Evolutionary conservation across 495 filamentous ascomycete genomes (phyloP), one percentile per base, ranked within the genome.

Genomic region (Penicillium flavigenum): DNA sequence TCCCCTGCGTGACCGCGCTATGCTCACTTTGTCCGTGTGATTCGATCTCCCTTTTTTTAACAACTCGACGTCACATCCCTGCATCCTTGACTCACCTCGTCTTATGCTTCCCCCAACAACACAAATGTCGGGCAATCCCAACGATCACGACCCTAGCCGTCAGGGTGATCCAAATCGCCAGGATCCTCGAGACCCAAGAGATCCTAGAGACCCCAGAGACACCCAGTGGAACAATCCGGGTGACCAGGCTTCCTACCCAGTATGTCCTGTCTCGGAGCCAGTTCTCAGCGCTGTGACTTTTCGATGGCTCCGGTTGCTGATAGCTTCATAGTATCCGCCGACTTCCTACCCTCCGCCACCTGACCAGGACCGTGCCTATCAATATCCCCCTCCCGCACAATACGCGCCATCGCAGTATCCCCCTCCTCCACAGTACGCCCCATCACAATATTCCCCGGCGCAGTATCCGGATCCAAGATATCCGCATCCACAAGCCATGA

Each of bases 91-190:
- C 64, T 69, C 62, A 58, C 63, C 63, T 64, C 58, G 60, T 71
- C 65, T 66, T 63, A 60, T 57, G 54, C 54, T 47, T 47, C 56
- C 32, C 32, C 51, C 44, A 64, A 49, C 48, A 53, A 51, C 38
- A 57, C 65, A 71, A 79, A 81, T 81, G 79, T 81, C 79, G 69
- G 72, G 65, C 72, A 66, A 74, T 61, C 72, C 72, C 66, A 67
- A 68, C 70, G 70, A 76, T 59, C 65, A 62, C 45, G 61, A 63
- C 56, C 53, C 53, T 34, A 48, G 2, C 46, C 34, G 34, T 58
- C 65, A 61, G 42, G 52, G 43, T 47, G 61, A 63, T 47, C 61
- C 58, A 29, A 66, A 58, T 57, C 64, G 64, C 22, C 61, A 57
- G 50, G 62, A 55, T 55, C 44, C 9, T 34, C 5, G 46, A 19